A percentile compares a stretch with the other conserved stretches of the same genome.
Evolutionary conservation across 2,329 filamentous ascomycete genomes (phyloP).

Genomic region (Alternaria sp.): DNA sequence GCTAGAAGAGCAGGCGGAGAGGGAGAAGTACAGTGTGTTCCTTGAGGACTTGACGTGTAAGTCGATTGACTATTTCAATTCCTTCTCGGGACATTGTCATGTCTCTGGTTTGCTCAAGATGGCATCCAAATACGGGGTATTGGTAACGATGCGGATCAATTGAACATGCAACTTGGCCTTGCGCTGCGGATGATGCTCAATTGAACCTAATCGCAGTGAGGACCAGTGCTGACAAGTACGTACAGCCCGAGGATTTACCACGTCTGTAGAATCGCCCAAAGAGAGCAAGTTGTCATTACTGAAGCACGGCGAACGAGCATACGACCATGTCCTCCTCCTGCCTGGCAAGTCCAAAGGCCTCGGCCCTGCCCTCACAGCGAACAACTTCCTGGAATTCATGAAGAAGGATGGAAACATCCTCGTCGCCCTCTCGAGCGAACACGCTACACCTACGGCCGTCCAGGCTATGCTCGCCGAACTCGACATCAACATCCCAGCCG

Average conservation of each 20-base stretch:
- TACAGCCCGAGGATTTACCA: slow-evolving; percentile 80
- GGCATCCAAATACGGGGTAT: background rate
- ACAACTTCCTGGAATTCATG: slow-evolving; percentile 87
- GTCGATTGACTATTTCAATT: slow-evolving; percentile 32
- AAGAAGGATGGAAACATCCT: slow-evolving; percentile 93
- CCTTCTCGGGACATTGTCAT: background rate
- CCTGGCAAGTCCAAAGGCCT: slow-evolving; percentile 93
- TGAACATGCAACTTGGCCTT: slow-evolving; percentile 22
- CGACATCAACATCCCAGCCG: slow-evolving; percentile 85
- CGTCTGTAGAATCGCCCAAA: slow-evolving; percentile 75
- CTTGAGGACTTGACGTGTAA: slow-evolving; percentile 75
- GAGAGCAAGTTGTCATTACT: slow-evolving; percentile 74
- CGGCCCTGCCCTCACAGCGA: slow-evolving; percentile 86
- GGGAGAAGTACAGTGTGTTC: slow-evolving; percentile 84
- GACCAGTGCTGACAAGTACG: slow-evolving; percentile 16
- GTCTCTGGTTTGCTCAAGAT: background rate
- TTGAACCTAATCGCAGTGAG: slow-evolving; percentile 2
- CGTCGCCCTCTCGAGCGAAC: slow-evolving; percentile 78
- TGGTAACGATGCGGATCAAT: slow-evolving; percentile 8
- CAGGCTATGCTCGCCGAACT: slow-evolving; percentile 84
- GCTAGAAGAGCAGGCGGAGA: slow-evolving; percentile 82
- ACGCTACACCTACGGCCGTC: slow-evolving; percentile 75
- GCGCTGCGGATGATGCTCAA: background rate
- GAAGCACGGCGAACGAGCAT: slow-evolving; percentile 83
- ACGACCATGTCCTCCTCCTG: slow-evolving; percentile 90